Conservation (phyloP, 169 alveolate genomes). For the Eimeria acervulina region DNA sequence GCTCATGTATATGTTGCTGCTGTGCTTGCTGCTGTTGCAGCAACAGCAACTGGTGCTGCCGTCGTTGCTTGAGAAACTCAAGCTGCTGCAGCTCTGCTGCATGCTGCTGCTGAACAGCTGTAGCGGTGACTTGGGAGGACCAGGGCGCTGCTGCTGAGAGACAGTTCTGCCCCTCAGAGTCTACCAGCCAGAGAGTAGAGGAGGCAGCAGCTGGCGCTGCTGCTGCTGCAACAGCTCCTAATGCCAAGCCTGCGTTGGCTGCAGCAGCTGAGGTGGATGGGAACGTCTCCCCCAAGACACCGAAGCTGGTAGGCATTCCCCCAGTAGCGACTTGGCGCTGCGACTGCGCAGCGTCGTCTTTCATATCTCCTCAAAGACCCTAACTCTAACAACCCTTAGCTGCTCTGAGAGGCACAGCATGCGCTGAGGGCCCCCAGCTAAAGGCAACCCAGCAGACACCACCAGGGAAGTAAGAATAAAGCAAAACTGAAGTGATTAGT, state of each 20-base stretch:
- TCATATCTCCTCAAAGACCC: conserved; percentile 7
- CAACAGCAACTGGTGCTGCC: conserved; percentile 68
- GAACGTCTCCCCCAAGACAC: conserved; percentile 45
- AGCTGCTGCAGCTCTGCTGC: conserved; percentile 71
- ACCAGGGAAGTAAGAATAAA: neutral
- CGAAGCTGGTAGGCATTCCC: conserved; percentile 13
- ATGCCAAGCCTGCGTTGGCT: conserved; percentile 7
- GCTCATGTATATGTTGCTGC: conserved; percentile 67
- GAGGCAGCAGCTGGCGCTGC: conserved; percentile 72
- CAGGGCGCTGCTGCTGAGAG: conserved; percentile 22
- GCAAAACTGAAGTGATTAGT: neutral
- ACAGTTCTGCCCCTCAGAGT: conserved; percentile 36
- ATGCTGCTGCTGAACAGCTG: conserved; percentile 59
- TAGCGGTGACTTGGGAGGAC: conserved; percentile 17
- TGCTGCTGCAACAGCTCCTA: conserved; percentile 8
- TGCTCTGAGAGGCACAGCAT: neutral
- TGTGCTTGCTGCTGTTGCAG: conserved; percentile 72
- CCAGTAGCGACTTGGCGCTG: conserved; percentile 12
- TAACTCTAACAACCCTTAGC: neutral
- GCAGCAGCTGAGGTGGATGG: neutral
- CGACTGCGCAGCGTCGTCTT: conserved; percentile 42
- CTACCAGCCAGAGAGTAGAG: conserved; percentile 47
- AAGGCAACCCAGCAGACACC: neutral
- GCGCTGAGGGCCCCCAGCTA: neutral
- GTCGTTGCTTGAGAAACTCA: conserved; percentile 50